Percentiles rank a stretch among this genome's conserved stretches.
Evolutionary conservation across 169 alveolate species (phyloP).

Genomic region (Plasmodium inui): DNA sequence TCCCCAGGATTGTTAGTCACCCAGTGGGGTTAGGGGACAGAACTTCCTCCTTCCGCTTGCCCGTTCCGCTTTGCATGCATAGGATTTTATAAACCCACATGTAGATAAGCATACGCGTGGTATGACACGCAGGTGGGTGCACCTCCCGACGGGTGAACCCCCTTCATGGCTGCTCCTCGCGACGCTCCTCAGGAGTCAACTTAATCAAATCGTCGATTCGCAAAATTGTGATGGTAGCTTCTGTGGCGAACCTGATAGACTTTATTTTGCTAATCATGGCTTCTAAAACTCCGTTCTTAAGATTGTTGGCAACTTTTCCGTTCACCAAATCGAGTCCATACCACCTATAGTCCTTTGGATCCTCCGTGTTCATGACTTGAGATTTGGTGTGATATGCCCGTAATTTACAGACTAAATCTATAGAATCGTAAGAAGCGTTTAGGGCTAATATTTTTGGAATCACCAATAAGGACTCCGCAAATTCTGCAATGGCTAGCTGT

Average conservation of each 20-base stretch:
- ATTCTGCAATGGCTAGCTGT: constrained; percentile 99
- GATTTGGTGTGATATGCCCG: constrained; percentile 95
- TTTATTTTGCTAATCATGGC: constrained; percentile 96
- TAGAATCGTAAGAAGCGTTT: constrained; percentile 98
- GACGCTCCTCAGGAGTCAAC: constrained; percentile 91
- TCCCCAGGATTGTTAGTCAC: not conserved
- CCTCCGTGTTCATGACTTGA: constrained; percentile 80
- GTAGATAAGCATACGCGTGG: not conserved
- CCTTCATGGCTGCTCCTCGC: constrained; percentile 80
- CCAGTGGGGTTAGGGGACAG: not conserved
- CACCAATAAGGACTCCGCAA: constrained; percentile 97
- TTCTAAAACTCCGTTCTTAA: constrained; percentile 96
- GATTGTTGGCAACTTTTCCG: constrained; percentile 96
- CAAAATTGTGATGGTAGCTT: constrained; percentile 98
- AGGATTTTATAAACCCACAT: not conserved
- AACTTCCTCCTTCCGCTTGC: not conserved
- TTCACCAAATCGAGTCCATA: constrained; percentile 96
- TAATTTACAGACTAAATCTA: constrained; percentile 94
- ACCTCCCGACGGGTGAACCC: not conserved
- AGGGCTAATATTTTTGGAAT: constrained; percentile 99
- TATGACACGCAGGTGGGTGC: not conserved
- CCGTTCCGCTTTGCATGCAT: not conserved
- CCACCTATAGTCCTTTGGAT: constrained; percentile 81
- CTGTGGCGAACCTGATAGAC: constrained; percentile 97
- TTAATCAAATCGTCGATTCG: constrained; percentile 98